phyloP scores from a whole-genome alignment of 192 early-diverging fungal genomes.

The Mortierella alpina region DNA sequence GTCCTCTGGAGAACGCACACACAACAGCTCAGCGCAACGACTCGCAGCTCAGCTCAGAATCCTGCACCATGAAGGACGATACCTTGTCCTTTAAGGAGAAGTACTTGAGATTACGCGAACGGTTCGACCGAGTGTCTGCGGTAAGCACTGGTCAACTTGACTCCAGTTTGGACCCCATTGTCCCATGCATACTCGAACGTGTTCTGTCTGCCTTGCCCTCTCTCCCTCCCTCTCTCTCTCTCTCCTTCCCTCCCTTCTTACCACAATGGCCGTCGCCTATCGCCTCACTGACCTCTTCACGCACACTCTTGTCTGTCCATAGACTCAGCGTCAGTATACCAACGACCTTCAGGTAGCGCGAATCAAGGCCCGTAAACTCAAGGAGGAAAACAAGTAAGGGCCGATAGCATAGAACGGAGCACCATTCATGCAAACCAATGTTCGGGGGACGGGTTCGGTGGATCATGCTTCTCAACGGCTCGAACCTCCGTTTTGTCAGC shows the following conservation, averaged over 20 bases:
- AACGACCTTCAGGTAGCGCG: conserved; percentile 47
- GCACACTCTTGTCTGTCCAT: conserved; percentile 2
- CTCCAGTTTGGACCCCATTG: not conserved
- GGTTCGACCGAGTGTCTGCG: conserved; percentile 47
- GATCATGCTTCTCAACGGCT: no score
- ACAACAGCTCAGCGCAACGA: no score
- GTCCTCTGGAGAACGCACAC: no score
- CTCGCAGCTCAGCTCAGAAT: not conserved
- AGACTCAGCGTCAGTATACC: conserved; percentile 44
- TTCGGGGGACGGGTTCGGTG: no score
- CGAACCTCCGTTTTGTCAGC: not conserved
- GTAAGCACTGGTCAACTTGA: conserved; percentile 8
- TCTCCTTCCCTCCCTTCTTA: conserved; percentile 11
- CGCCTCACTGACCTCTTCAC: not conserved
- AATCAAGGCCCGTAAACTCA: conserved; percentile 49
- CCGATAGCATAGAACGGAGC: not conserved
- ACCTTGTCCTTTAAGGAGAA: conserved; percentile 48
- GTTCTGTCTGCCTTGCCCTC: not conserved
- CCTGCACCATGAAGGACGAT: conserved; percentile 23
- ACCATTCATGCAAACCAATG: no score
- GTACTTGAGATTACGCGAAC: conserved; percentile 45
- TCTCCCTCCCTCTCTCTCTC: conserved; percentile 33
- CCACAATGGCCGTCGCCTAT: not conserved
- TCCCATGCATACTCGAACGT: no score
- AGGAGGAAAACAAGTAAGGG: conserved; percentile 57